These are phyloP conservation scores for Coemansia guatemalensis DNA, from an alignment of 192 early-diverging fungal genomes.

Conservation along the genomic window DNA sequence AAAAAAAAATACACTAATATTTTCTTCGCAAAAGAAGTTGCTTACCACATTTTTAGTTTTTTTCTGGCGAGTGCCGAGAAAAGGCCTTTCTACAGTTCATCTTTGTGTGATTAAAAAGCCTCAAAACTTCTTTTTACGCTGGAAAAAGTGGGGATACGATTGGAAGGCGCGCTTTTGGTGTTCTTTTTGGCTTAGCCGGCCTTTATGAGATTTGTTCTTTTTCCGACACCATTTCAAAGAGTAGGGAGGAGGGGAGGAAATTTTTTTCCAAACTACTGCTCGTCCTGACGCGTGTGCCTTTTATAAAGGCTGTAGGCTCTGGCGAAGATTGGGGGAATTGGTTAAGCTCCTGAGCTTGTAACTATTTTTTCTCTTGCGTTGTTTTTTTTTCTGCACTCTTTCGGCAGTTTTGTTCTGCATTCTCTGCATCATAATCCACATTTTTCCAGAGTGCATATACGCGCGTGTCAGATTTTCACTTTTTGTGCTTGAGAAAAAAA, in stretches of 20 bases:
- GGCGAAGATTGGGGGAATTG: neutral
- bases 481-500: neutral
- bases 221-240: neutral
- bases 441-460: neutral
- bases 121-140: neutral
- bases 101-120: neutral
- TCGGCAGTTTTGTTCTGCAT: neutral
- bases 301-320: neutral
- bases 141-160: neutral
- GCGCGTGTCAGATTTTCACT: neutral
- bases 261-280: neutral
- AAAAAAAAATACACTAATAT: neutral
- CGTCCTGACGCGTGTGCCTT: neutral
- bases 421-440: constrained; percentile 3
- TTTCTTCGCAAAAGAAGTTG: neutral
- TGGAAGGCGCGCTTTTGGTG: neutral
- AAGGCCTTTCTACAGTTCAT: neutral
- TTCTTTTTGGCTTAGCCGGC: neutral
- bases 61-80: neutral
- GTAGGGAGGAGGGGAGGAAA: neutral
- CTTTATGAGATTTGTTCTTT: neutral
- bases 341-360: neutral
- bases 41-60: neutral
- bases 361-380: neutral
- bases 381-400: neutral